Percentiles rank a stretch among this genome's conserved stretches.
phyloP scores from a whole-genome alignment of 2,329 filamentous ascomycete genomes.

The Bipolaris cookei region DNA sequence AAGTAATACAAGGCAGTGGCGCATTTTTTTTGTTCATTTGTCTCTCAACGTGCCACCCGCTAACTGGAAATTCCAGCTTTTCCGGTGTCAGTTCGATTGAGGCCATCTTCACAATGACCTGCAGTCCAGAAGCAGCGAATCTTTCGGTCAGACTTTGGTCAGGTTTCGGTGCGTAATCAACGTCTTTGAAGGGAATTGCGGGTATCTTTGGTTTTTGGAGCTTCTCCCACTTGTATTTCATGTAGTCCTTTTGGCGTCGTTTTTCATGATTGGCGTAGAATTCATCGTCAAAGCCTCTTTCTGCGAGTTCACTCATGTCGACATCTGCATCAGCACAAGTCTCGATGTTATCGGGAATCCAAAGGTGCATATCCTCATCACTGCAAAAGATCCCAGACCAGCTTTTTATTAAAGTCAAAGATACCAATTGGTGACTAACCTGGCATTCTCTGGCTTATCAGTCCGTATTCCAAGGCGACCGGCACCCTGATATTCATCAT shows the following conservation, averaged over 20 bases:
- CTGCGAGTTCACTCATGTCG: neutral
- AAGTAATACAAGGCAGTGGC: constrained; percentile 69
- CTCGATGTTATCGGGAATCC: constrained; percentile 19
- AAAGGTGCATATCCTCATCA: constrained; percentile 23
- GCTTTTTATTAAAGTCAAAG: neutral
- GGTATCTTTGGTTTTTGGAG: constrained; percentile 26
- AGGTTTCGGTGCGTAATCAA: constrained; percentile 22
- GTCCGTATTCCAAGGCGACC: constrained; percentile 20
- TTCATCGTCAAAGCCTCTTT: neutral
- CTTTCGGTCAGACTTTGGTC: constrained; percentile 20
- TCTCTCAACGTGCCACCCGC: constrained; percentile 61
- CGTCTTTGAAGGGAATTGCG: constrained; percentile 15
- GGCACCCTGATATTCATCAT: constrained; percentile 8
- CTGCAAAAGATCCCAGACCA: constrained; percentile 2
- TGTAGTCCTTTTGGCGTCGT: constrained; percentile 1
- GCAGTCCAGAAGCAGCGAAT: constrained; percentile 49
- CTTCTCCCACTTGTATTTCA: constrained; percentile 22
- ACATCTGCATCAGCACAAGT: constrained; percentile 3
- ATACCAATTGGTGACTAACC: neutral
- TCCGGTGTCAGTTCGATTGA: constrained; percentile 65
- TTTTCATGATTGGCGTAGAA: neutral
- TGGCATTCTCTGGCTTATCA: neutral
- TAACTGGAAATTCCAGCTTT: constrained; percentile 61
- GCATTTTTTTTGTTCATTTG: constrained; percentile 65
- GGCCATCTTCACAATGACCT: constrained; percentile 69